Evolutionary conservation across 192 early-diverging fungal genomes (phyloP).

Genomic region (Thoreauomyces humboldtii): DNA sequence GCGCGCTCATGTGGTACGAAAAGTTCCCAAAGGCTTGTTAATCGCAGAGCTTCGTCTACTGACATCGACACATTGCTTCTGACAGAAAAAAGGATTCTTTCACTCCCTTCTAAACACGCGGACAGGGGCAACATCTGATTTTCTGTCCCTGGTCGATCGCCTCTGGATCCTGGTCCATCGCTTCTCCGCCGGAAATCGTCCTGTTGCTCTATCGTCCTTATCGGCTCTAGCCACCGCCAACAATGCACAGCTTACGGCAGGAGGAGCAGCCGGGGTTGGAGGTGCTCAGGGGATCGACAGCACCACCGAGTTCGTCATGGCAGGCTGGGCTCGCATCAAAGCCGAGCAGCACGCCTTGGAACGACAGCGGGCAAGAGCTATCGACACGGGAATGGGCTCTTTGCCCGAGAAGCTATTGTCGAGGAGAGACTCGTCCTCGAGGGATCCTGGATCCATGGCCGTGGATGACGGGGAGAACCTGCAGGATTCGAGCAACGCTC

Average conservation of each 20-base stretch:
- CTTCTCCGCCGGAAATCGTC: too few species aligned
- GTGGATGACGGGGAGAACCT: slow-evolving; percentile 1
- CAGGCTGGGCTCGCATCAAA: slow-evolving; percentile 48
- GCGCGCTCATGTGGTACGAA: neutral
- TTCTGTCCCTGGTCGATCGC: slow-evolving; percentile 42
- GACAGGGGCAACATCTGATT: slow-evolving; percentile 27
- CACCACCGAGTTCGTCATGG: slow-evolving; percentile 48
- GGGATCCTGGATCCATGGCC: neutral
- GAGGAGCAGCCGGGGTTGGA: too few species aligned
- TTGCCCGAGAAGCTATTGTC: slow-evolving; percentile 1
- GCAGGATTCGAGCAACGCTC: neutral
- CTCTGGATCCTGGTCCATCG: slow-evolving; percentile 46
- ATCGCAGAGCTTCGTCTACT: neutral
- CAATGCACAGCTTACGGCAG: too few species aligned
- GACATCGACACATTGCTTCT: neutral
- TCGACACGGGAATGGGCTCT: slow-evolving; percentile 13
- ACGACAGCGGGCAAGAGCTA: slow-evolving; percentile 22
- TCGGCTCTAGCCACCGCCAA: too few species aligned
- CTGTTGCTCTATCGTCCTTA: too few species aligned
- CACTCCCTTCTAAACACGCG: slow-evolving; percentile 42
- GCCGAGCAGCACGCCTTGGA: slow-evolving; percentile 45
- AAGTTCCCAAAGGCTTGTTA: neutral
- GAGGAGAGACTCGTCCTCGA: neutral
- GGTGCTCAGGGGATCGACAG: slow-evolving; percentile 3
- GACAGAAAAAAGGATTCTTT: slow-evolving; percentile 42